phyloP scores from a whole-genome alignment of 345 rosid genomes.

The Triadica sebifera region DNA sequence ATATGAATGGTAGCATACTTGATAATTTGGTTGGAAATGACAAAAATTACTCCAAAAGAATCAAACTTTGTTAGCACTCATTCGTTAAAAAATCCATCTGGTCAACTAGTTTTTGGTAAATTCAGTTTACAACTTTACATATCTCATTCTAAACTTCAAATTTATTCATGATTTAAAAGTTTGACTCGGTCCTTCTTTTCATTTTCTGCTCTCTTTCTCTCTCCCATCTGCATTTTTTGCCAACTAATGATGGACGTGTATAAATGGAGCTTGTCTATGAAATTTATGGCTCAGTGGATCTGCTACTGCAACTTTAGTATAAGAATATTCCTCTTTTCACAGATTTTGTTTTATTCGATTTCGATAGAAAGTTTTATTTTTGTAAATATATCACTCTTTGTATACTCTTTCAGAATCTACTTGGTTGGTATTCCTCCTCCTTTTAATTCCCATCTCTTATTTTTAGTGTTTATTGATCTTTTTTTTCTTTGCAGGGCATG shows the following conservation, averaged over 20 bases:
- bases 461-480: conserved; percentile 10
- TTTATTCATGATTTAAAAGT: background rate
- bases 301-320: background rate
- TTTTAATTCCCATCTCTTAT: background rate
- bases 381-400: background rate
- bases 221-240: background rate
- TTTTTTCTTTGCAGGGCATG: conserved; percentile 37
- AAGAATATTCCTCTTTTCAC: background rate
- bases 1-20: too few species aligned
- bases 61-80: background rate
- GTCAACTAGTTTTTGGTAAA: background rate
- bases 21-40: background rate
- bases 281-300: background rate
- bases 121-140: background rate
- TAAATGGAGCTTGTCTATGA: background rate
- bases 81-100: background rate
- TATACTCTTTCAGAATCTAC: background rate
- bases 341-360: background rate
- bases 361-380: background rate
- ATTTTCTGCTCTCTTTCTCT: background rate
- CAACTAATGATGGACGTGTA: background rate
- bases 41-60: background rate
- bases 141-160: background rate
- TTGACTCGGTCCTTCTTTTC: background rate
- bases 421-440: background rate